Evolutionary conservation across 2,329 filamentous ascomycete species (phyloP).

Genomic region (Sphaerostilbella broomeana): DNA sequence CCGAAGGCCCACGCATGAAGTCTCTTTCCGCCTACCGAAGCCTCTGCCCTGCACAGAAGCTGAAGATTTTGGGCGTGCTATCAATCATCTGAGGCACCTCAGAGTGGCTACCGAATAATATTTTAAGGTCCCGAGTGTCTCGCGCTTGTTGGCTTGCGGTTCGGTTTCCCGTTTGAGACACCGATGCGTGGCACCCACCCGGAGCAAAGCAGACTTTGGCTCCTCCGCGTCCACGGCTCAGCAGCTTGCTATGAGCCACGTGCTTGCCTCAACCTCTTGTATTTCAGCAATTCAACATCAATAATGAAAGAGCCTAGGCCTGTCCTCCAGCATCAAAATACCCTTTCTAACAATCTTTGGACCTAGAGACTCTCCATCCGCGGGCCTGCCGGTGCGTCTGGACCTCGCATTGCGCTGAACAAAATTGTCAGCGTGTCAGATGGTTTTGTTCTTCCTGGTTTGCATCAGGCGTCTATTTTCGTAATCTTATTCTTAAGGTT

Average conservation of each 20-base stretch:
- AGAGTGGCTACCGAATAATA: slow-evolving; percentile 9
- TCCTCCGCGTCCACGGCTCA: slow-evolving; percentile 1
- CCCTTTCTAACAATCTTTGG: too few relatives aligned
- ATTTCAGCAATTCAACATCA: background rate
- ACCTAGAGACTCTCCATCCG: too few relatives aligned
- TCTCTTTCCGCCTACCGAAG: too few relatives aligned
- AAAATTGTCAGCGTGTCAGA: too few relatives aligned
- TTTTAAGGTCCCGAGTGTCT: background rate
- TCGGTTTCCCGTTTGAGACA: slow-evolving; percentile 10
- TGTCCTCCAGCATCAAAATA: too few relatives aligned
- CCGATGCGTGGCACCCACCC: slow-evolving; percentile 6
- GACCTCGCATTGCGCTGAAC: too few relatives aligned
- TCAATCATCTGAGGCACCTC: slow-evolving; percentile 1
- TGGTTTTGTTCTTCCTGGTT: too few relatives aligned
- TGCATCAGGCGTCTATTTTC: too few relatives aligned
- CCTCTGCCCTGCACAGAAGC: too few relatives aligned
- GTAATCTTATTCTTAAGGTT: too few relatives aligned
- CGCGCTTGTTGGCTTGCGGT: background rate
- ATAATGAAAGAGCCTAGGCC: too few relatives aligned
- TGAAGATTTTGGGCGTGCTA: slow-evolving; percentile 1
- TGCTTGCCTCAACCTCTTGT: background rate
- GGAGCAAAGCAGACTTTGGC: slow-evolving; percentile 1
- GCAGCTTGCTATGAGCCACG: slow-evolving; percentile 10
- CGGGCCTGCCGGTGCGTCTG: too few relatives aligned
- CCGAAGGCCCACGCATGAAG: background rate